Conservation (phyloP, 2,329 filamentous ascomycete genomes). For the Orbilia brochopaga region DNA sequence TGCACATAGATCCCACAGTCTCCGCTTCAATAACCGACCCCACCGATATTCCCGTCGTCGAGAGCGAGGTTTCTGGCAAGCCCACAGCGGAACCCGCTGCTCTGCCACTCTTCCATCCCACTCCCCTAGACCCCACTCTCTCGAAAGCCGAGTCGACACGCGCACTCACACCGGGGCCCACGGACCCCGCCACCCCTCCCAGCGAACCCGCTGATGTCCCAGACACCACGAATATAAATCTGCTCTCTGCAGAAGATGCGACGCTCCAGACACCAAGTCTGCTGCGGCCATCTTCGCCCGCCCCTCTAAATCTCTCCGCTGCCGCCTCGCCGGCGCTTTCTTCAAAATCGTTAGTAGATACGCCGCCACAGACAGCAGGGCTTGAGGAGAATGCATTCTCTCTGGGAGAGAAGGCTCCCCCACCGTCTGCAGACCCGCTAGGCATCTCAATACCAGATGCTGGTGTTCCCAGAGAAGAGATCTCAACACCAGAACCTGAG, state of each 20-base stretch:
- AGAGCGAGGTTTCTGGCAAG: slow-evolving; percentile 25
- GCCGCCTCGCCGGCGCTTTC: slow-evolving; percentile 42
- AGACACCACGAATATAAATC: slow-evolving; percentile 35
- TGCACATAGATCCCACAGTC: slow-evolving; percentile 14
- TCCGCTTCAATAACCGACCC: slow-evolving; percentile 38
- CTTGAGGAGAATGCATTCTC: slow-evolving; percentile 29
- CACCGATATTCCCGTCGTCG: slow-evolving; percentile 40
- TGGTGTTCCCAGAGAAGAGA: slow-evolving; percentile 19
- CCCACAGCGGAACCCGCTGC: slow-evolving; percentile 25
- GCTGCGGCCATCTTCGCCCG: slow-evolving; percentile 40
- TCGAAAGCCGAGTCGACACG: slow-evolving; percentile 28
- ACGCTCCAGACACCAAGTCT: slow-evolving; percentile 24
- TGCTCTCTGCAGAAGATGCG: slow-evolving; percentile 43
- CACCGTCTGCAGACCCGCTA: slow-evolving; percentile 9
- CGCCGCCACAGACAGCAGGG: slow-evolving; percentile 41
- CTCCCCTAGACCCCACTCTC: slow-evolving; percentile 31
- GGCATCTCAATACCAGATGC: slow-evolving; percentile 48
- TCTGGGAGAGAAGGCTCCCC: slow-evolving; percentile 15
- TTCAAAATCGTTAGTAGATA: slow-evolving; percentile 38
- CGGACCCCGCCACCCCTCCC: slow-evolving; percentile 35
- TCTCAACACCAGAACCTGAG: slow-evolving; percentile 18
- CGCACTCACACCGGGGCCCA: slow-evolving; percentile 41
- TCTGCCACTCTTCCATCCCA: slow-evolving; percentile 41
- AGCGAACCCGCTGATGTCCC: slow-evolving; percentile 31
- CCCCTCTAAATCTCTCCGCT: slow-evolving; percentile 34